Evolutionary conservation across 768 basidiomycete genomes (phyloP).

Genomic region (Termitomyces sp.): DNA sequence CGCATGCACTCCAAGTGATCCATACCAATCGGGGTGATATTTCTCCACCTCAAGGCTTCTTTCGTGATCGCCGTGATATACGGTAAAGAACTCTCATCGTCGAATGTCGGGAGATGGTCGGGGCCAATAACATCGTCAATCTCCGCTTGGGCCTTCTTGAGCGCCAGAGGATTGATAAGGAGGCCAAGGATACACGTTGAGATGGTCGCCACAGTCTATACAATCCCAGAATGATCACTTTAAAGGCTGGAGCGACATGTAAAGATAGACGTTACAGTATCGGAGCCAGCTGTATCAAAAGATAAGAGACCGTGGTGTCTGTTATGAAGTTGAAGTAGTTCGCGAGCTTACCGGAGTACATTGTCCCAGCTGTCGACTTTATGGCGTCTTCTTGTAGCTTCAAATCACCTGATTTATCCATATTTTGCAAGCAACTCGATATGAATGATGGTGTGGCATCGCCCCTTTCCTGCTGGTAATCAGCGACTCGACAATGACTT

Average conservation of each 20-base stretch:
- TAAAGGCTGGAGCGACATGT: neutral
- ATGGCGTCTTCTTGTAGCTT: neutral
- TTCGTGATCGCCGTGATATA: slow-evolving; percentile 29
- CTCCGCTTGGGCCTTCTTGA: slow-evolving; percentile 26
- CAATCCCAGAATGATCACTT: neutral
- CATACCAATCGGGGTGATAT: slow-evolving; percentile 21
- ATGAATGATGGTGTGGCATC: neutral
- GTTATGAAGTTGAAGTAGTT: neutral
- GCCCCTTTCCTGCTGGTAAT: neutral
- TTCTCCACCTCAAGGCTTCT: slow-evolving; percentile 27
- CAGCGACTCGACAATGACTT: neutral
- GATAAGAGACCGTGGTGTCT: neutral
- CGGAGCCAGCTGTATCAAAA: neutral
- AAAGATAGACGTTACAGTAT: neutral
- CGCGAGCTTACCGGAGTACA: neutral
- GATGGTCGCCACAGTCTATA: slow-evolving; percentile 23
- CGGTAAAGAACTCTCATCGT: slow-evolving; percentile 22
- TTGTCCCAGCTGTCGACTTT: neutral
- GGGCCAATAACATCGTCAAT: slow-evolving; percentile 25
- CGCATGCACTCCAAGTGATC: neutral
- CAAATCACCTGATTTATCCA: neutral
- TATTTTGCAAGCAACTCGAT: neutral
- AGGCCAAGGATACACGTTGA: slow-evolving; percentile 24
- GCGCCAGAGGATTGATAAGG: slow-evolving; percentile 22
- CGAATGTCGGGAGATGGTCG: slow-evolving; percentile 25